phyloP scores from a whole-genome alignment of 345 rosid genomes.

The Combretum micranthum region DNA sequence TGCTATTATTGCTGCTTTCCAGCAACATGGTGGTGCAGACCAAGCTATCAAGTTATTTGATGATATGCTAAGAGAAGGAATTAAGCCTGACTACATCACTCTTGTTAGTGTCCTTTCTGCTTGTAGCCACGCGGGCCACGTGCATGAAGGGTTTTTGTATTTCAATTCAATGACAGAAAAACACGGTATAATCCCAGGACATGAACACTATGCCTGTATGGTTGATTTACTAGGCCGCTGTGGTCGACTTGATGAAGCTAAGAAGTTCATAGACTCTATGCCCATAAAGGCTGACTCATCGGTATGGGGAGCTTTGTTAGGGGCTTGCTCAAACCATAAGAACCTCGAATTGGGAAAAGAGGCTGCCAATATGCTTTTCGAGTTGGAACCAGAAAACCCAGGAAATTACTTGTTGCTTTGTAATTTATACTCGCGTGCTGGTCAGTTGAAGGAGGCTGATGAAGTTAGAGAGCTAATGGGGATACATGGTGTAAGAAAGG shows the following conservation, averaged over 20 bases:
- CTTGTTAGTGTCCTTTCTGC: slow-evolving; percentile 35
- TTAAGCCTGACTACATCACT: slow-evolving; percentile 29
- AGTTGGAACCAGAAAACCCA: slow-evolving; percentile 32
- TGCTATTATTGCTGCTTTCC: slow-evolving; percentile 34
- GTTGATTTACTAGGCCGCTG: slow-evolving; percentile 43
- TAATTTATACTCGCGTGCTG: slow-evolving; percentile 24
- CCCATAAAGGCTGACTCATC: slow-evolving; percentile 27
- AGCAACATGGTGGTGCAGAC: slow-evolving; percentile 36
- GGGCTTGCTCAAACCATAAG: slow-evolving; percentile 28
- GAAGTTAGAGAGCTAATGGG: slow-evolving; percentile 36
- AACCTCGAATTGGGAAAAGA: slow-evolving; percentile 32
- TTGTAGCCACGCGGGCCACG: slow-evolving; percentile 29
- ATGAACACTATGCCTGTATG: slow-evolving; percentile 41
- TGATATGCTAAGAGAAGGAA: slow-evolving; percentile 27
- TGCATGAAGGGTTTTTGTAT: slow-evolving; percentile 31
- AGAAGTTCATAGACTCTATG: slow-evolving; percentile 24
- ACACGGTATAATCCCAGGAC: slow-evolving; percentile 28
- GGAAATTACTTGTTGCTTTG: slow-evolving; percentile 31
- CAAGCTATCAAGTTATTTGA: slow-evolving; percentile 26
- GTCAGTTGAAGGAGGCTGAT: slow-evolving; percentile 32
- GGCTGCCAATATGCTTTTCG: slow-evolving; percentile 31
- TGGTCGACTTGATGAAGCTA: slow-evolving; percentile 32
- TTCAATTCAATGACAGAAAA: slow-evolving; percentile 30
- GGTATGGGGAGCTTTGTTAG: slow-evolving; percentile 37
- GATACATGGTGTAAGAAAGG: slow-evolving; percentile 27